Base-by-base conservation (phyloP, 164 flowering plant species). In the Sedum album region DNA sequence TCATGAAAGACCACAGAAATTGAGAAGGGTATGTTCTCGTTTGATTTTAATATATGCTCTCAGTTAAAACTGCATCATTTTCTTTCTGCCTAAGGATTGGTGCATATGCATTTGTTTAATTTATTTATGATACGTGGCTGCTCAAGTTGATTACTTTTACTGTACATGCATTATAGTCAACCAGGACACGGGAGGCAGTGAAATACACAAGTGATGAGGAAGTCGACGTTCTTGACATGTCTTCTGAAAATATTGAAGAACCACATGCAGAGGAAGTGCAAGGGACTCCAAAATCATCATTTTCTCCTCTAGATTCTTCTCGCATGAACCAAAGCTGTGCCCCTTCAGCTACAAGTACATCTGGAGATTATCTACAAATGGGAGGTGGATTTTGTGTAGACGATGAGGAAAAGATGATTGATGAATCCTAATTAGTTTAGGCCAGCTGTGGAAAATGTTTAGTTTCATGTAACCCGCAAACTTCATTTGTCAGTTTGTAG, bases 311-410 rank as follows among this genome's bases (percentile, higher is more conserved):
- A 70, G 69, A 44, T 26, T 87, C 83, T 61, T 31, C 30, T 8
- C 70, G 46, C 44, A 26, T 63, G 2, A 60, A 28, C 41, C 73
- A 69, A 11, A 33, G 51, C 65, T 67, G 49, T 1, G 78, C 75
- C 72, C 65, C 71, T 66, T 25, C 23, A 31, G 8, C 57, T 42
- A 74, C 31, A 18, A 61, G 68, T 8, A 6, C 49, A 38, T 64
- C 81, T 23, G 62, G 69, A 2, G 85, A 80, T 4, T 82, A 82
- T 73, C 79, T 80, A n/a, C 66, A 46, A 51, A 75, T 70, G 68
- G 91, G 85, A 31, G 91, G 86, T 71, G 88, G 85, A n/a, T 83
- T 86, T 73, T 84, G 86, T 31, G 1, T 67, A 60, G 86, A 86
- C 7, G 88, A 82, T 36, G 72, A 53, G 33, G 68, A 48, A 2